A percentile compares a stretch with the other conserved stretches of the same genome.
Evolutionary conservation across 192 early-diverging fungal genomes (phyloP).

Genomic region (Gryganskiella cystojenkinii): DNA sequence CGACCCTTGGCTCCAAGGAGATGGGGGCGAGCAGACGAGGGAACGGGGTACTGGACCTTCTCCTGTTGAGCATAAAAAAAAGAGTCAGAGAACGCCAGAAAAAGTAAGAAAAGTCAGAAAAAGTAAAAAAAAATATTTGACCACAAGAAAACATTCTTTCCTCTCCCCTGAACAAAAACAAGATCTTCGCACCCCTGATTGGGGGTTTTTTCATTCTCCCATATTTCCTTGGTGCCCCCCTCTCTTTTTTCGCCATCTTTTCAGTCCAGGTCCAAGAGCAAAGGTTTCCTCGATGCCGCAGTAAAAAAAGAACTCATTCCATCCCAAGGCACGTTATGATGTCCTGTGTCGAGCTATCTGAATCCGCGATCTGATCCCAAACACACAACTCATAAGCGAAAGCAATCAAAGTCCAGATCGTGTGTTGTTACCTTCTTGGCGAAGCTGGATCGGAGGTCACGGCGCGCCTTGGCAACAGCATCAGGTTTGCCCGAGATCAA

Average conservation of each 20-base stretch:
- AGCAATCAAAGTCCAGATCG: background rate
- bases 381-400: background rate
- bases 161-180: background rate
- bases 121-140: too few relatives aligned
- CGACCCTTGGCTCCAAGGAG: conserved; percentile 87
- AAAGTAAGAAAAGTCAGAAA: too few relatives aligned
- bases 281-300: too few relatives aligned
- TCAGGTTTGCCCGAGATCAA: conserved; percentile 86
- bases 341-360: too few relatives aligned
- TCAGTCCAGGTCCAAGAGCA: too few relatives aligned
- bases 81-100: background rate
- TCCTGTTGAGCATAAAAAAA: conserved; percentile 25
- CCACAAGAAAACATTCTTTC: background rate
- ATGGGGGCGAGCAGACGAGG: conserved; percentile 81
- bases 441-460: conserved; percentile 78
- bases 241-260: background rate
- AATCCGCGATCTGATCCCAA: too few relatives aligned
- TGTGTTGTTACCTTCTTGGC: conserved; percentile 68
- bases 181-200: background rate
- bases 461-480: conserved; percentile 80
- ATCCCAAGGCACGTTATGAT: too few relatives aligned
- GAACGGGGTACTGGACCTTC: conserved; percentile 67
- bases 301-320: too few relatives aligned
- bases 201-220: too few relatives aligned
- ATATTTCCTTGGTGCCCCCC: background rate